Evolutionary conservation across 805 yeast species (phyloP).

Genomic region (Lachancea thermotolerans): DNA sequence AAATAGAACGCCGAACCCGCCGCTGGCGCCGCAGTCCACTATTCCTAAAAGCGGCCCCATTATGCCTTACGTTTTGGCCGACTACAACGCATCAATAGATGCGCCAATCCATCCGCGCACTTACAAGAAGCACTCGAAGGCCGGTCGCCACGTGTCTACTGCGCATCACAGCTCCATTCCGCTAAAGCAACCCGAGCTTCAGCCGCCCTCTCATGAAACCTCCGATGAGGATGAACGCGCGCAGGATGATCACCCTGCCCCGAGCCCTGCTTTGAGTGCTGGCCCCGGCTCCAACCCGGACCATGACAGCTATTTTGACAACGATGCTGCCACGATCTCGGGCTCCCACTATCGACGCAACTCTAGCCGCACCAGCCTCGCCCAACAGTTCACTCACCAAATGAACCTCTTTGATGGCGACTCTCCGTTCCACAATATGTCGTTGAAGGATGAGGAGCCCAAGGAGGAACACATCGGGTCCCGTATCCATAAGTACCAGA

Average conservation of each 20-base stretch:
- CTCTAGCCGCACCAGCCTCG: constrained; percentile 2
- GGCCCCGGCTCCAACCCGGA: too few species aligned
- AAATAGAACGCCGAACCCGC: constrained; percentile 53
- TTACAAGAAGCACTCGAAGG: constrained; percentile 24
- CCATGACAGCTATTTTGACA: too few species aligned
- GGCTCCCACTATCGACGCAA: not conserved
- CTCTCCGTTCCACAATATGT: not conserved
- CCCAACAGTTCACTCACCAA: constrained; percentile 4
- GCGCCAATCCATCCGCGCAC: constrained; percentile 54
- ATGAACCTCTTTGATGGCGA: constrained; percentile 1
- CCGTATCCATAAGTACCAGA: constrained; percentile 44
- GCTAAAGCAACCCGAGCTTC: constrained; percentile 51
- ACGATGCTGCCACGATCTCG: too few species aligned
- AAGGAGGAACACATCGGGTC: constrained; percentile 18
- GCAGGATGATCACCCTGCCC: constrained; percentile 1
- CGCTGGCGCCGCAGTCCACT: constrained; percentile 55
- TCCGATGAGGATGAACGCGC: constrained; percentile 41
- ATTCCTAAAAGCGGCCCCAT: constrained; percentile 75
- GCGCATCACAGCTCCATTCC: constrained; percentile 36
- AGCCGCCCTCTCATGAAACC: constrained; percentile 43
- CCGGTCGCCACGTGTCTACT: constrained; percentile 11
- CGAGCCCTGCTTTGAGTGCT: constrained; percentile 1
- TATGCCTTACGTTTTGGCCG: constrained; percentile 72
- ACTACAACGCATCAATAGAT: constrained; percentile 60
- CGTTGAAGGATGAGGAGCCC: constrained; percentile 1